These are phyloP conservation scores for Phyllosticta citribraziliensis DNA, from an alignment of 2,329 filamentous ascomycete species.

Conservation along the genomic window DNA sequence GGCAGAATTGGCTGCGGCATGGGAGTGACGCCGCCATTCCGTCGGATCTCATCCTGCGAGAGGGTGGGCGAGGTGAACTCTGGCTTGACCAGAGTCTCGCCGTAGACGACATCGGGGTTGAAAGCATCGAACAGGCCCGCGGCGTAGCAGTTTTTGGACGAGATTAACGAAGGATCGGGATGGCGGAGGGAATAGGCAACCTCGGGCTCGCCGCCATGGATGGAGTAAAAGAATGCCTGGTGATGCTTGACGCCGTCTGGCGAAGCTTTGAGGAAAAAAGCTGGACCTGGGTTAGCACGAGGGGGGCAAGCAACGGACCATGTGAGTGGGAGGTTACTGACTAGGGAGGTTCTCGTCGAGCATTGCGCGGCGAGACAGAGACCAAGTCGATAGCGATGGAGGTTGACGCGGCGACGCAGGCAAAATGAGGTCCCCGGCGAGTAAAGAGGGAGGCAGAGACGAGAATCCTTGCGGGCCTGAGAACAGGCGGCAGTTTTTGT, in stretches of 20 bases:
- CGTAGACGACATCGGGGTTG: slow-evolving; percentile 73
- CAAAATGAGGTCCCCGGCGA: background rate
- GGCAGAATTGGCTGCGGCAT: slow-evolving; percentile 65
- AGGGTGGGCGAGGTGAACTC: slow-evolving; percentile 78
- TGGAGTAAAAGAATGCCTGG: slow-evolving; percentile 46
- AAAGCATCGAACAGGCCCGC: slow-evolving; percentile 75
- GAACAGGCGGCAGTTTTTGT: background rate
- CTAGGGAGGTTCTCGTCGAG: slow-evolving; percentile 90
- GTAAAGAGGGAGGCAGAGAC: background rate
- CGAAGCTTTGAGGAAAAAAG: slow-evolving; percentile 50
- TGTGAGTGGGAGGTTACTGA: slow-evolving; percentile 17
- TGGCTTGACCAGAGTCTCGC: slow-evolving; percentile 73
- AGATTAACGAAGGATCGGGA: slow-evolving; percentile 58
- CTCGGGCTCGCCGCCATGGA: slow-evolving; percentile 71
- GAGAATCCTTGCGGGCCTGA: background rate
- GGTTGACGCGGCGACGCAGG: background rate
- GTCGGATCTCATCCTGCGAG: slow-evolving; percentile 69
- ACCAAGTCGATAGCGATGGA: background rate
- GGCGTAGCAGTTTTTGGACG: slow-evolving; percentile 74
- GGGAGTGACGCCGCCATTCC: slow-evolving; percentile 53
- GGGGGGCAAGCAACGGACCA: slow-evolving; percentile 34
- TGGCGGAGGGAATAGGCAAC: slow-evolving; percentile 74
- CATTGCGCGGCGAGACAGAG: slow-evolving; percentile 42
- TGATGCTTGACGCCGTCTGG: slow-evolving; percentile 41
- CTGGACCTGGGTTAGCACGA: slow-evolving; percentile 30